Conservation (phyloP, 2,329 filamentous ascomycete species). For the Sarocladium kiliense region DNA sequence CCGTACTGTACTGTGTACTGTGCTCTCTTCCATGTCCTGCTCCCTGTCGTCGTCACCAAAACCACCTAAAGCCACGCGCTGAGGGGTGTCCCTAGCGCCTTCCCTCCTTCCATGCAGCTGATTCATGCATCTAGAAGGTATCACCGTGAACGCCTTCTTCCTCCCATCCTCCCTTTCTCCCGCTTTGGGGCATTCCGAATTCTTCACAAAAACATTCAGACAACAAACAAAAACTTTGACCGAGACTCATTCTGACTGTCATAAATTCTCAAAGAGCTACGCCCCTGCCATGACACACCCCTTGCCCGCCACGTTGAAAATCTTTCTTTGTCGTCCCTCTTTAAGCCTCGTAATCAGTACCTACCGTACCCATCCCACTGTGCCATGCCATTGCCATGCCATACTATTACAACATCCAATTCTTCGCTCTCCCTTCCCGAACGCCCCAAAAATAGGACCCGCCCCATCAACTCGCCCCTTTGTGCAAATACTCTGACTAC, state of each 20-base stretch:
- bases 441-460: neutral
- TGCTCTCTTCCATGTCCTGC: no score
- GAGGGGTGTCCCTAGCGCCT: neutral
- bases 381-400: neutral
- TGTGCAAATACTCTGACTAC: neutral
- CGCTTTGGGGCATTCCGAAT: no score
- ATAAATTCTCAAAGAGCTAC: neutral
- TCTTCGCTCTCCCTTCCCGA: neutral
- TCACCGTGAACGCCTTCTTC: neutral
- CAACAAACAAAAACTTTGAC: neutral
- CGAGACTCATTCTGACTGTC: no score
- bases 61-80: no score
- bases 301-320: neutral
- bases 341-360: no score
- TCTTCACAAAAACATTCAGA: no score
- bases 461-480: slow-evolving; percentile 1
- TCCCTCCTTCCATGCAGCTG: neutral
- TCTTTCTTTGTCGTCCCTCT: neutral
- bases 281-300: neutral
- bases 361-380: neutral
- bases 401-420: neutral
- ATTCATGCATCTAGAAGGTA: neutral
- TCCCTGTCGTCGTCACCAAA: no score
- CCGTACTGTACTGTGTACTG: no score
- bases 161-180: neutral